Evolutionary conservation across 1,284 basidiomycete genomes (phyloP), one percentile per base, ranked within the genome.

Genomic region (Flammula alnicola): DNA sequence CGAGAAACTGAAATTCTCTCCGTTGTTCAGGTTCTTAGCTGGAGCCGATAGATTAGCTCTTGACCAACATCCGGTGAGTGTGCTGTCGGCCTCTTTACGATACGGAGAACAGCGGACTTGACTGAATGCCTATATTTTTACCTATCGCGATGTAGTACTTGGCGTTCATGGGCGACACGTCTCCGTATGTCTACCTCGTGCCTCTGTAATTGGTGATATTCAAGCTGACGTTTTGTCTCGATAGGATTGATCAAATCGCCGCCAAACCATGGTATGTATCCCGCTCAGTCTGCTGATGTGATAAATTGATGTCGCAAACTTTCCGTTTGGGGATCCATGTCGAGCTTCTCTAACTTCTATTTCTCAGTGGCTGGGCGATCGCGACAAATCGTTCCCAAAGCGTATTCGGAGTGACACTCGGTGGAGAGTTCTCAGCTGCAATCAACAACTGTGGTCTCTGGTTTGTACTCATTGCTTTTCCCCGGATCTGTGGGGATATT

Each of bases 1-100:
- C 39, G 35, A 27, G 19, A 35, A 19, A 38, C 35, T 60, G 9
- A 42, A 49, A 17, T 36, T 41, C 26, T 57, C 33, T 47, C 35
- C 25, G 33, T 26, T 36, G 27, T 27, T 16, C 44, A 72, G 78
- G 52, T 93, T 88, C 74, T 69, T 91, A 47, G 68, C 80, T 40
- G 84, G 87, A 37, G 80, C 84, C 14, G 91, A 93, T 70, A 81
- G 91, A 46, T 64, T 91, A 36, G 77, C 78, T 17, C 68, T 93
- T 35, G 91, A 94, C 70, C 78, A 80, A 51, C 87, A 91, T 67
- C 83, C 81, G 25, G 73, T 73, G 58, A 48, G 73, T 63, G 31
- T 39, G 30, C 12, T 10, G 16, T 47, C 17, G 29, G 40, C 29
- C 29, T 35, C 37, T 38, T 46, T 51, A 29, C 23, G 25, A 29